Conservation (phyloP, 2,329 filamentous ascomycete species). For the Fusarium chlamydosporum region DNA sequence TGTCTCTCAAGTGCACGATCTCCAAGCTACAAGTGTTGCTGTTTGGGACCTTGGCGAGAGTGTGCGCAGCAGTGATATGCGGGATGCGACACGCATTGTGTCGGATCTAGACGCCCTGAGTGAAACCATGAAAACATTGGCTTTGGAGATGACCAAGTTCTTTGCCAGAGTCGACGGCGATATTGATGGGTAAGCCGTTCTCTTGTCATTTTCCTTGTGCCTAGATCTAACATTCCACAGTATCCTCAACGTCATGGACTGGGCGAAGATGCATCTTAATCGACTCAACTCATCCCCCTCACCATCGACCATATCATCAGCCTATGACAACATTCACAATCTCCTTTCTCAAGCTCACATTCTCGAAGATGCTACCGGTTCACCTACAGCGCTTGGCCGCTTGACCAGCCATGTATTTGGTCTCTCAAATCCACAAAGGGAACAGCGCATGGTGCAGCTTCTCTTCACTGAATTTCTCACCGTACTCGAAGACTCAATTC, state of each 20-base stretch:
- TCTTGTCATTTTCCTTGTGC: not conserved
- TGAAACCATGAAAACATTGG: conserved; percentile 86
- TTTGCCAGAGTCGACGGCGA: conserved; percentile 95
- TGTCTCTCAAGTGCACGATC: conserved; percentile 84
- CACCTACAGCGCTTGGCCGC: conserved; percentile 77
- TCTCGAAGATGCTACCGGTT: conserved; percentile 67
- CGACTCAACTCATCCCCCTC: conserved; percentile 74
- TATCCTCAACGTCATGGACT: conserved; percentile 96
- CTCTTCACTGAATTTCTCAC: conserved; percentile 88
- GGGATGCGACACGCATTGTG: conserved; percentile 87
- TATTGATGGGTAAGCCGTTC: conserved; percentile 77
- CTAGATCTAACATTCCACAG: conserved; percentile 57
- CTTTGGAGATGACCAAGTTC: conserved; percentile 89
- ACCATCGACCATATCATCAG: conserved; percentile 71
- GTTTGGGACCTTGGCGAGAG: conserved; percentile 96
- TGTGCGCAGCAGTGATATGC: conserved; percentile 90
- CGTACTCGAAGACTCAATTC: conserved; percentile 90
- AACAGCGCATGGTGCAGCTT: conserved; percentile 82
- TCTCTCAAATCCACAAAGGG: conserved; percentile 83
- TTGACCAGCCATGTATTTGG: conserved; percentile 82
- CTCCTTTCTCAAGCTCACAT: conserved; percentile 76
- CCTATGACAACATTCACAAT: conserved; percentile 87
- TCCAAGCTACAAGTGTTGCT: conserved; percentile 92
- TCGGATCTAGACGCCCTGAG: conserved; percentile 87
- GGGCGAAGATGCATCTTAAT: conserved; percentile 87